Percentiles rank a stretch among this genome's conserved stretches.
phyloP scores from a whole-genome alignment of 139 green algal genomes.

The Gonium pectorale region DNA sequence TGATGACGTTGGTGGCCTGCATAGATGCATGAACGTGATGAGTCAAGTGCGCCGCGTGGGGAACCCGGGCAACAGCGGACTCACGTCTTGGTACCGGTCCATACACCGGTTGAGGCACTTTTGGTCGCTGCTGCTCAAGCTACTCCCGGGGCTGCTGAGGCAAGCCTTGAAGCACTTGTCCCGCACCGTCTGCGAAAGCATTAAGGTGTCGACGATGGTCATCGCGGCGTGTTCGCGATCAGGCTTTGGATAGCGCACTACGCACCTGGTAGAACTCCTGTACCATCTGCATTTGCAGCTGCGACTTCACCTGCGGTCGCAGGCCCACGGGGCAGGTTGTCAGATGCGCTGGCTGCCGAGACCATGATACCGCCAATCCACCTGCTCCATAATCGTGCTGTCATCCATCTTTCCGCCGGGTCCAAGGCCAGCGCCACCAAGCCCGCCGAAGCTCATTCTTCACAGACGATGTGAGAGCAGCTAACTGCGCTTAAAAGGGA shows the following conservation, averaged over 20 bases:
- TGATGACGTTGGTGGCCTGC: conserved; percentile 58
- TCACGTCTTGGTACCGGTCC: conserved; percentile 91
- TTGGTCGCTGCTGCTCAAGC: conserved; percentile 90
- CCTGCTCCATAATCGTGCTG: conserved; percentile 42
- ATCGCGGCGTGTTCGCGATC: too few relatives aligned
- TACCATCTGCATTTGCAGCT: conserved; percentile 60
- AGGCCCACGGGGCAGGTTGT: background rate
- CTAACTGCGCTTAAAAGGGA: too few relatives aligned
- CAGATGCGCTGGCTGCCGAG: background rate
- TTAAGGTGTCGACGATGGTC: too few relatives aligned
- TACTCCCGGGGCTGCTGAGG: conserved; percentile 85
- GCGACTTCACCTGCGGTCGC: conserved; percentile 63
- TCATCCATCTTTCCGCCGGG: conserved; percentile 29
- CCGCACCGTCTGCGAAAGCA: conserved; percentile 86
- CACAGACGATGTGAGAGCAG: background rate
- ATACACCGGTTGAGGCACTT: conserved; percentile 91
- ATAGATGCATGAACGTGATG: background rate
- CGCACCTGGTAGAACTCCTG: conserved; percentile 72
- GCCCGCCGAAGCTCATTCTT: conserved; percentile 36
- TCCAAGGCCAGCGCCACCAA: background rate
- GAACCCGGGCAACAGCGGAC: too few relatives aligned
- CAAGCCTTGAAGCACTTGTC: conserved; percentile 97
- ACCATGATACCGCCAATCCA: background rate
- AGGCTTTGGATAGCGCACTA: too few relatives aligned
- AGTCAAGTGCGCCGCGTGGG: background rate